phyloP scores from a whole-genome alignment of 1,139 yeast species.

The Yamadazyma dushanensis region DNA sequence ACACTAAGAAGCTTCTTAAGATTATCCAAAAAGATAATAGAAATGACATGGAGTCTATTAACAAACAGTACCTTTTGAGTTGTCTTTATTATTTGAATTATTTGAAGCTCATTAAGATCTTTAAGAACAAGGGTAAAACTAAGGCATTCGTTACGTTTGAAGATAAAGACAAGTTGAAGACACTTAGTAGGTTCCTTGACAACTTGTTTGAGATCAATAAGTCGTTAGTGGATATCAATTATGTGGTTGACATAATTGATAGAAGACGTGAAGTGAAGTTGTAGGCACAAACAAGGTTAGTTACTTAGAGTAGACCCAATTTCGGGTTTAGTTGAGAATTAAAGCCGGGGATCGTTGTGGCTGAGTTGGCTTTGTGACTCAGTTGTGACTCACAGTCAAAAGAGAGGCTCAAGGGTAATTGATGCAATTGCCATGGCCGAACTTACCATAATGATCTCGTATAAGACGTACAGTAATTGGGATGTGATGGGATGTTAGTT shows the following conservation, averaged over 20 bases:
- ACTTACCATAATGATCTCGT: no score
- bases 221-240: constrained; percentile 25
- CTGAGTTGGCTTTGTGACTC: no score
- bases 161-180: constrained; percentile 30
- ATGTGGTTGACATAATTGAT: constrained; percentile 41
- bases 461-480: no score
- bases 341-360: no score
- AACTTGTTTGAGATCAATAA: constrained; percentile 19
- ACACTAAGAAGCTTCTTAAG: constrained; percentile 40
- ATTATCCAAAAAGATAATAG: constrained; percentile 23
- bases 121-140: constrained; percentile 45
- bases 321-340: no score
- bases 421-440: no score
- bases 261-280: constrained; percentile 20
- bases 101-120: constrained; percentile 35
- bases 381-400: no score
- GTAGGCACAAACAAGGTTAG: constrained; percentile 3
- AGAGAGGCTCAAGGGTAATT: no score
- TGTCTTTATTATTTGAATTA: constrained; percentile 43
- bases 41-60: constrained; percentile 34
- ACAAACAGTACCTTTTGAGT: constrained; percentile 46
- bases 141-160: constrained; percentile 40
- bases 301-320: background rate
- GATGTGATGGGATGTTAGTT: no score
- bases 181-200: constrained; percentile 29